phyloP scores from a whole-genome alignment of 805 yeast genomes.

The Clavispora asparagi region DNA sequence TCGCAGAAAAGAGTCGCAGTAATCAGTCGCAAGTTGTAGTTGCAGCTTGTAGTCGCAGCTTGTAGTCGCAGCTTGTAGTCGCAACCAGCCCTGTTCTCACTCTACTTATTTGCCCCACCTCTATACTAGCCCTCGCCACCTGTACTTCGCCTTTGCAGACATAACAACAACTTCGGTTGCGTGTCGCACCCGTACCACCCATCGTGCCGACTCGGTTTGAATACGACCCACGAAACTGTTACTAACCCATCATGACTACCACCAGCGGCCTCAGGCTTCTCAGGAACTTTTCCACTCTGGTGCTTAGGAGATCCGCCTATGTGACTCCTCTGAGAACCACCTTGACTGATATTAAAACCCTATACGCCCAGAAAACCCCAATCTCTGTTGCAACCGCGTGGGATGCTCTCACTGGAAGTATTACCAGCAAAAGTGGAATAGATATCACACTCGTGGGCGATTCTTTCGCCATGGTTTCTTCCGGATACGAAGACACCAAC shows the following conservation, averaged over 20 bases:
- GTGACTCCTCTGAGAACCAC: conserved; percentile 8
- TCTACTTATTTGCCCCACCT: no score
- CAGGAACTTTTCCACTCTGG: conserved; percentile 2
- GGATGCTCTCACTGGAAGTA: conserved; percentile 70
- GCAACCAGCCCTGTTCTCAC: no score
- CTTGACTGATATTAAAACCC: conserved; percentile 4
- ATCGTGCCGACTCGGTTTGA: background rate
- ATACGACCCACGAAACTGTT: background rate
- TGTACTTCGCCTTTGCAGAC: no score
- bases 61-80: no score
- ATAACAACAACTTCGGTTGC: no score
- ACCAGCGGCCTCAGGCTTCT: background rate
- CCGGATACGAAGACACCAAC: conserved; percentile 75
- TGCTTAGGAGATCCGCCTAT: conserved; percentile 8
- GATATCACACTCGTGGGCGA: conserved; percentile 85
- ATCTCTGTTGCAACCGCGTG: conserved; percentile 71
- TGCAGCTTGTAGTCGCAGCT: no score
- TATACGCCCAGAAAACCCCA: conserved; percentile 17
- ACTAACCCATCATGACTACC: background rate
- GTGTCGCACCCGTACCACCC: no score
- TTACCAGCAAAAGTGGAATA: conserved; percentile 60
- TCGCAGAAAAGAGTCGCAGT: no score
- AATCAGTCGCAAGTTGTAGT: no score
- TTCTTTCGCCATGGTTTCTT: conserved; percentile 85
- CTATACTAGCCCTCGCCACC: no score